These are phyloP conservation scores for Alternaria panax DNA, from an alignment of 2,329 filamentous ascomycete species.

Conservation along the genomic window DNA sequence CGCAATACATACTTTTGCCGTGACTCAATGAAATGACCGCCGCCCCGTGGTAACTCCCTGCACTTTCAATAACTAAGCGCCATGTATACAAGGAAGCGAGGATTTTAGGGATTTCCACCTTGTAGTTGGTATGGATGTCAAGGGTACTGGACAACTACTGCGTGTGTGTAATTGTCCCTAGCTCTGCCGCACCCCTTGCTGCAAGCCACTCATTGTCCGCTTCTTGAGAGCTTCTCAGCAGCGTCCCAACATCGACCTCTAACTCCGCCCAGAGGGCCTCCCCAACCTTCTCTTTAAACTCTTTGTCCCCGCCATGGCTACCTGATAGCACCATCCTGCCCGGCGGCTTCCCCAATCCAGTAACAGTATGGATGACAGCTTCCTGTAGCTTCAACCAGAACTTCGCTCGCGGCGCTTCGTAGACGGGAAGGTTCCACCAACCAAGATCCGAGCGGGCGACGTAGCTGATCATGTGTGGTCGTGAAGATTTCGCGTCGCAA, in stretches of 20 bases:
- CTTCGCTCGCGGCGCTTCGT: conserved; percentile 27
- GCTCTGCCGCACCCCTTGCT: conserved; percentile 35
- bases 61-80: neutral
- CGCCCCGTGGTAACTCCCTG: neutral
- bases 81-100: neutral
- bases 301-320: conserved; percentile 27
- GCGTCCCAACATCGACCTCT: conserved; percentile 26
- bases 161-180: conserved; percentile 1
- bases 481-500: conserved; percentile 12
- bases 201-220: conserved; percentile 21
- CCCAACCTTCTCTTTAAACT: conserved; percentile 33
- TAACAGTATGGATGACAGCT: conserved; percentile 23
- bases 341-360: conserved; percentile 18
- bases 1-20: neutral
- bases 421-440: conserved; percentile 37
- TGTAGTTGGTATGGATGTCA: neutral
- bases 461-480: conserved; percentile 15
- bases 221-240: conserved; percentile 20
- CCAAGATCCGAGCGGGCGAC: conserved; percentile 26
- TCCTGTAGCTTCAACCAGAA: conserved; percentile 36
- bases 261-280: conserved; percentile 29
- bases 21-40: neutral
- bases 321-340: conserved; percentile 35
- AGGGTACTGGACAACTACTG: neutral
- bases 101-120: no score